These are phyloP conservation scores for Backusella tarrabulga DNA, from an alignment of 192 early-diverging fungal genomes.

Conservation along the genomic window DNA sequence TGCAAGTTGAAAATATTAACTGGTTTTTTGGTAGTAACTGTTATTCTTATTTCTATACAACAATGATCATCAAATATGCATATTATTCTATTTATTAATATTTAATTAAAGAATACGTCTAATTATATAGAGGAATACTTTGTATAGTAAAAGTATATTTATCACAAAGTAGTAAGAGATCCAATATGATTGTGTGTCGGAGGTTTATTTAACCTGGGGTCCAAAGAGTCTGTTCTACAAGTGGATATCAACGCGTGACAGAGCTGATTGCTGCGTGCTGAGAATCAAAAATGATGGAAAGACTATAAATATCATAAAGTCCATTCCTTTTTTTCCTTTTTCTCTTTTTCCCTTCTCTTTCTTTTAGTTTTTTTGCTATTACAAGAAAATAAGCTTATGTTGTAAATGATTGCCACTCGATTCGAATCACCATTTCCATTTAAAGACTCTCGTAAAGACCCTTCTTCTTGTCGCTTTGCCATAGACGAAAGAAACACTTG, in stretches of 20 bases:
- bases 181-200: background rate
- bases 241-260: conserved; percentile 1
- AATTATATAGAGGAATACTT: too few relatives aligned
- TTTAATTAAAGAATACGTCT: too few relatives aligned
- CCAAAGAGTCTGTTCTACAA: conserved; percentile 6
- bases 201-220: conserved; percentile 6
- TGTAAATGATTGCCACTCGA: conserved; percentile 19
- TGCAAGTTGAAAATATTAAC: background rate
- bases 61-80: too few relatives aligned
- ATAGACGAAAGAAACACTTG: background rate
- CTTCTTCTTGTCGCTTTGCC: background rate
- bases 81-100: background rate
- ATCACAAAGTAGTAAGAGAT: too few relatives aligned
- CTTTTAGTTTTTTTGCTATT: background rate
- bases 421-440: background rate
- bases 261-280: background rate
- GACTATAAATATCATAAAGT: background rate
- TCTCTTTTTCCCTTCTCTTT: background rate
- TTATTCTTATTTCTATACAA: background rate
- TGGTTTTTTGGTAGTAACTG: background rate
- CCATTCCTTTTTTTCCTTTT: conserved; percentile 12
- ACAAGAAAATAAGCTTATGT: background rate
- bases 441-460: background rate
- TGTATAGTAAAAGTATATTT: background rate
- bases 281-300: background rate